Evolutionary conservation across 1,284 basidiomycete species (phyloP).

Genomic region (Fistulinella cinereoalba): DNA sequence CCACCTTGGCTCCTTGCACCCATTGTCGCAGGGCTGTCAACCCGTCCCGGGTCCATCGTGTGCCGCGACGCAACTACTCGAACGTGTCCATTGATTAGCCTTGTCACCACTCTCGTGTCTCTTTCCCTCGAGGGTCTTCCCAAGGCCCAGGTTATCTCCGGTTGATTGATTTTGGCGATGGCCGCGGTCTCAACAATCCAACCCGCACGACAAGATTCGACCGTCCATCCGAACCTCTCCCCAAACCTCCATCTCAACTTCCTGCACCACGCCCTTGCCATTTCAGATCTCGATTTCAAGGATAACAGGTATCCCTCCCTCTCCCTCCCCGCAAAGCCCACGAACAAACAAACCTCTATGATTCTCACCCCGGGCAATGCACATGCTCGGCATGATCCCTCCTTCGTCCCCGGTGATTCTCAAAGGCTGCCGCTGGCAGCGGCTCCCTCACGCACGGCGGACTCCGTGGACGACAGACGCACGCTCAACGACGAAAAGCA

Average conservation of each 20-base stretch:
- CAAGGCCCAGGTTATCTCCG: constrained; percentile 19
- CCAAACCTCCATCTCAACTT: constrained; percentile 35
- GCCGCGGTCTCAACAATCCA: constrained; percentile 46
- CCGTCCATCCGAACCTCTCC: constrained; percentile 30
- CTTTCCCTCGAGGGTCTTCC: constrained; percentile 17
- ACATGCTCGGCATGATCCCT: constrained; percentile 17
- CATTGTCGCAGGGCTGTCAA: background rate
- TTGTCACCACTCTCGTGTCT: constrained; percentile 8
- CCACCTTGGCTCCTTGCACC: background rate
- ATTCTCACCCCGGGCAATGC: constrained; percentile 23
- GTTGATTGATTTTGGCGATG: constrained; percentile 36
- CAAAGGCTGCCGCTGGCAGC: constrained; percentile 11
- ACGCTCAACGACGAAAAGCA: constrained; percentile 24
- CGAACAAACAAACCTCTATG: constrained; percentile 31
- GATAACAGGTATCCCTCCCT: constrained; percentile 60
- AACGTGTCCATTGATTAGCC: constrained; percentile 1
- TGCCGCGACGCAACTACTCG: constrained; percentile 1
- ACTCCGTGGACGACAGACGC: constrained; percentile 22
- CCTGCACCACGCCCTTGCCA: constrained; percentile 52
- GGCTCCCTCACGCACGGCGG: constrained; percentile 12
- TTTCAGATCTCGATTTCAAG: constrained; percentile 56
- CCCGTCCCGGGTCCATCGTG: background rate
- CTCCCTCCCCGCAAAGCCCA: constrained; percentile 26
- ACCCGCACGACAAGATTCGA: constrained; percentile 40
- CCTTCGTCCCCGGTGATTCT: constrained; percentile 9